Conservation (phyloP, 2,329 filamentous ascomycete species). For the Fusarium burgessii region DNA sequence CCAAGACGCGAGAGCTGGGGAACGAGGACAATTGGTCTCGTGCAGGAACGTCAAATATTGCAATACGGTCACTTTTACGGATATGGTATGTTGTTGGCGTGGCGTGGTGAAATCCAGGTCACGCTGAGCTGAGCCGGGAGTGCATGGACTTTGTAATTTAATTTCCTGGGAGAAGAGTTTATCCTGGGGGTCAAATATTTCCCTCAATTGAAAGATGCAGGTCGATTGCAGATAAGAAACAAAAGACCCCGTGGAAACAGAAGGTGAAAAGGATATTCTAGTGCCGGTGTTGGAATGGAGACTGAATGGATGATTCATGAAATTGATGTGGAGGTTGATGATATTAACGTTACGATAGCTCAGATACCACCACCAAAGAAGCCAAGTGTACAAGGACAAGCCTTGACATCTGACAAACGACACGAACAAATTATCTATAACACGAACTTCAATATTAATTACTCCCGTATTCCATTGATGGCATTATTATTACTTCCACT, state of each 20-base stretch:
- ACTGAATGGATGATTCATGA: conserved; percentile 40
- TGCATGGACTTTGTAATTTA: conserved; percentile 41
- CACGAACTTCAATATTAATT: neutral
- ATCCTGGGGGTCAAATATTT: conserved; percentile 10
- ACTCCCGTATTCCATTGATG: neutral
- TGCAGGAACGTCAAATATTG: conserved; percentile 15
- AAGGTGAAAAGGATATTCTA: neutral
- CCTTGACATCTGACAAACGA: conserved; percentile 8
- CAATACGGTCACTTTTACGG: conserved; percentile 28
- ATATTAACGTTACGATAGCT: conserved; percentile 35
- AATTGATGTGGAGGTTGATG: conserved; percentile 16
- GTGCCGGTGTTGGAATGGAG: neutral
- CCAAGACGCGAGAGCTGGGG: conserved; percentile 3
- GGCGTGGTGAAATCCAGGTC: conserved; percentile 38
- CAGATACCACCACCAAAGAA: neutral
- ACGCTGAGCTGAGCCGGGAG: conserved; percentile 31
- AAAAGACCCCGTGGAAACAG: neutral
- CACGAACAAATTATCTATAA: neutral
- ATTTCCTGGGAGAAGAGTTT: conserved; percentile 25
- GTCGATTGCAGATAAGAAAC: neutral
- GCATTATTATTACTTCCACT: neutral
- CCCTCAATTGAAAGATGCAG: neutral
- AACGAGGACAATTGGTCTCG: conserved; percentile 24
- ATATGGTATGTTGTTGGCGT: conserved; percentile 36
- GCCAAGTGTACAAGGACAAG: conserved; percentile 4